Conservation (phyloP, 805 yeast species). For the Ogataea philodendri region DNA sequence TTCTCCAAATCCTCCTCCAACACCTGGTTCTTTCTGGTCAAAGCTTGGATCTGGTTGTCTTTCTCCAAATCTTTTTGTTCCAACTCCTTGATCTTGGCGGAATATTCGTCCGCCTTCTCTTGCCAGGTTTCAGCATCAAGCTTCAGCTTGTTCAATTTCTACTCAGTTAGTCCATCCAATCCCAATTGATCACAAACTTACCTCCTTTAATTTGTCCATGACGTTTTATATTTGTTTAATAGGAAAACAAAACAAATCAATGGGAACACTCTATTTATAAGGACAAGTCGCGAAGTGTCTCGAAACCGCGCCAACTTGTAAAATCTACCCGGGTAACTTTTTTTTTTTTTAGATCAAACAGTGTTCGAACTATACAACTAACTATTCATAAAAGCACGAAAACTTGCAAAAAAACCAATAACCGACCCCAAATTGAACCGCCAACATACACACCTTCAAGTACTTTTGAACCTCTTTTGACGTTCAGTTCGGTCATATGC, state of each 20-base stretch:
- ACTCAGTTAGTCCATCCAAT: constrained; percentile 4
- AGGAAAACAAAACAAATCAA: constrained; percentile 13
- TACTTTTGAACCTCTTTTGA: constrained; percentile 8
- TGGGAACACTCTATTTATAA: constrained; percentile 12
- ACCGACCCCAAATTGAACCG: background rate
- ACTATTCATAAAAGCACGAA: constrained; percentile 1
- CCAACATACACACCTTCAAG: background rate
- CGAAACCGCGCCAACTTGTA: constrained; percentile 11
- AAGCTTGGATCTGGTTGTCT: constrained; percentile 91
- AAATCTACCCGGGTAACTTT: constrained; percentile 11
- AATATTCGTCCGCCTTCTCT: constrained; percentile 88
- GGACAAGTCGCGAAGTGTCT: constrained; percentile 10
- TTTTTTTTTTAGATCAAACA: constrained; percentile 1
- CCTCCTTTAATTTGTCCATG: constrained; percentile 53
- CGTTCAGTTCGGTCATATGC: too few species aligned
- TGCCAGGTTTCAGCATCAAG: constrained; percentile 97
- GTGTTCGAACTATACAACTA: background rate
- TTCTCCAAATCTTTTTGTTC: constrained; percentile 91
- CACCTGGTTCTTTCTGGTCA: constrained; percentile 86
- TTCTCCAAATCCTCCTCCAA: constrained; percentile 82
- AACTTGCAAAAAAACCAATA: background rate
- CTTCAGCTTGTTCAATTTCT: constrained; percentile 88
- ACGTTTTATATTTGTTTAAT: constrained; percentile 12
- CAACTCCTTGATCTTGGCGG: constrained; percentile 76
- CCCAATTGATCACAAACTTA: constrained; percentile 28